Evolutionary conservation across 768 basidiomycete genomes (phyloP), one percentile per base, ranked within the genome.

Genomic region (Cystofilobasidium capitatum): DNA sequence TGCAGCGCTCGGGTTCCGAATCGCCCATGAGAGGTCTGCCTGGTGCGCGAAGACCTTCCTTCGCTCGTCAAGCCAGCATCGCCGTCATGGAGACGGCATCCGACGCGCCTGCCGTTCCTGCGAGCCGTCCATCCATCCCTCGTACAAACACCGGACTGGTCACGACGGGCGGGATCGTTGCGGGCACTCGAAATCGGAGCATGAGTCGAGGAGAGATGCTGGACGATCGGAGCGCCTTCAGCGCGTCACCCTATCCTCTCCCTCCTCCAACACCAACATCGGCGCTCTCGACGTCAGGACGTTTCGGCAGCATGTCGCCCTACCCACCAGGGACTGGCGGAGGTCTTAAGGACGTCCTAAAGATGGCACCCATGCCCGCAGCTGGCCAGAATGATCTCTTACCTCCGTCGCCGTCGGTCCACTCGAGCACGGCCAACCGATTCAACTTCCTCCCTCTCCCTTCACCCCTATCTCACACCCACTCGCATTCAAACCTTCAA

Each of bases 1-100:
- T 55, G 51, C 31, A 31, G 29, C 51, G 51, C 3, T 55, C 51
- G 8, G 51, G 51, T 17, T 55, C 51, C 51, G 51, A 55, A 13
- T 63, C 62, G 22, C 45, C 45, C 17, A 26, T 49, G 44, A 12
- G 29, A 39, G 62, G 49, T 10, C 45, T 61, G 37, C 26, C 35
- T 31, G 58, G 66, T n/a, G 6, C 31, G 9, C 66, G 67, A 9
- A 35, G 61, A 57, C 78, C 24, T 76, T 71, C 63, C 71, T 80
- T 83, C 42, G 83, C 84, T 17, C 77, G 83, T n/a, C 81, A 83
- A 62, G 81, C 82, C 12, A 83, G 82, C 5, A 80, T 83, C 4
- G 79, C 82, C 3, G 79, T 83, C 16, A 81, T 85, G 80, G 84
- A 85, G 70, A 80, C 77, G 31, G 74, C 51, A 26, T 26, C 62